Percentiles rank a stretch among this genome's conserved stretches.
Evolutionary conservation across 2,329 filamentous ascomycete species (phyloP).

Genomic region (Aureobasidium sp.): DNA sequence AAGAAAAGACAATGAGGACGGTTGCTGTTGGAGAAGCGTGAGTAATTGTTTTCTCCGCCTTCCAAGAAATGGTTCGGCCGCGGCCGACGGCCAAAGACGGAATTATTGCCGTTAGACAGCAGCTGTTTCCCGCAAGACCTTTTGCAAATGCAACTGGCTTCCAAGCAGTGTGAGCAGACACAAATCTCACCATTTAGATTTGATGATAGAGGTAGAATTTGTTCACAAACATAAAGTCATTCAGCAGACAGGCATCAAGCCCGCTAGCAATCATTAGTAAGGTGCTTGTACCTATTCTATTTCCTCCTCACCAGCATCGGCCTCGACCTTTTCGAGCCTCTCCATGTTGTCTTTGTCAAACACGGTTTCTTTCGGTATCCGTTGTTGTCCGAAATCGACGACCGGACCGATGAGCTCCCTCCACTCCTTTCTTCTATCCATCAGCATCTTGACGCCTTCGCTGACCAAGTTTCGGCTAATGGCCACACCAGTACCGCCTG

Average conservation of each 20-base stretch:
- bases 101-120: not conserved
- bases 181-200: not conserved
- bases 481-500: slow-evolving; percentile 50
- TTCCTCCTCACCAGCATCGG: slow-evolving; percentile 65
- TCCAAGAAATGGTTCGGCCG: slow-evolving; percentile 4
- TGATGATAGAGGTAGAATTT: not conserved
- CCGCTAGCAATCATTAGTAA: not conserved
- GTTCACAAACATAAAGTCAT: not conserved
- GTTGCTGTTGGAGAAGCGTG: not conserved
- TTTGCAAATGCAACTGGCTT: not conserved
- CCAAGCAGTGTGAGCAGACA: not conserved
- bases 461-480: slow-evolving; percentile 74
- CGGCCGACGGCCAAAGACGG: not conserved
- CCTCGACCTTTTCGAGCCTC: slow-evolving; percentile 63
- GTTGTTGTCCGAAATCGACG: slow-evolving; percentile 73
- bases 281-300: slow-evolving; percentile 13
- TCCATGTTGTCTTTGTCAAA: slow-evolving; percentile 69
- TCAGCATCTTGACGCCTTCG: slow-evolving; percentile 80
- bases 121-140: not conserved
- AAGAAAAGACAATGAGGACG: not conserved
- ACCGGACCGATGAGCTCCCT: slow-evolving; percentile 84
- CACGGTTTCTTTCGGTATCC: slow-evolving; percentile 67
- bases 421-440: slow-evolving; percentile 87
- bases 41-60: not conserved
- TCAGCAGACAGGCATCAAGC: not conserved